Conservation (phyloP, 257 asterid species). For the Plantago elongata region DNA sequence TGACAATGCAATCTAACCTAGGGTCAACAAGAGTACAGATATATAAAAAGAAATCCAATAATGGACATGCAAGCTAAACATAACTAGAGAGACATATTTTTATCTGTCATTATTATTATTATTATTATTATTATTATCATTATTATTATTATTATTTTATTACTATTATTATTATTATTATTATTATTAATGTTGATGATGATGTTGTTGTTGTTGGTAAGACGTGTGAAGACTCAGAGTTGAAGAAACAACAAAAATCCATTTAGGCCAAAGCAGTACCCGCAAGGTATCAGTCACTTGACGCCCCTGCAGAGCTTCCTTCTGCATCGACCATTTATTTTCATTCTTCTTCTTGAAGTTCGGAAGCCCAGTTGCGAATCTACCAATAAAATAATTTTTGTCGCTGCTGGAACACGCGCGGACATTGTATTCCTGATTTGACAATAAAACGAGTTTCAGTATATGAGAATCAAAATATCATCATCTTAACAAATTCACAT, state of each 20-base stretch:
- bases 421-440: slow-evolving; percentile 75
- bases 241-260: neutral
- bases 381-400: slow-evolving; percentile 82
- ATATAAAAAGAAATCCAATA: too few species aligned
- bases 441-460: slow-evolving; percentile 18
- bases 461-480: slow-evolving; percentile 1
- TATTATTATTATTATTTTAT: too few species aligned
- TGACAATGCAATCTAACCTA: too few species aligned
- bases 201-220: too few species aligned
- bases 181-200: too few species aligned
- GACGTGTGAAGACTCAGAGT: too few species aligned
- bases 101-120: too few species aligned
- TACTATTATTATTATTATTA: too few species aligned
- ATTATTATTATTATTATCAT: too few species aligned
- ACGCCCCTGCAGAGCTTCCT: slow-evolving; percentile 95
- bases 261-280: slow-evolving; percentile 38
- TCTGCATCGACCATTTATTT: slow-evolving; percentile 86
- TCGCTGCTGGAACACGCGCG: slow-evolving; percentile 69
- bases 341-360: slow-evolving; percentile 78
- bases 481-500: neutral
- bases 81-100: neutral
- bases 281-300: slow-evolving; percentile 79
- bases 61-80: slow-evolving; percentile 2
- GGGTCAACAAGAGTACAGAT: too few species aligned
- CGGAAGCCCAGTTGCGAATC: slow-evolving; percentile 87